Base-by-base conservation (phyloP, 2,329 filamentous ascomycete species). In the Orbilia javanica region DNA sequence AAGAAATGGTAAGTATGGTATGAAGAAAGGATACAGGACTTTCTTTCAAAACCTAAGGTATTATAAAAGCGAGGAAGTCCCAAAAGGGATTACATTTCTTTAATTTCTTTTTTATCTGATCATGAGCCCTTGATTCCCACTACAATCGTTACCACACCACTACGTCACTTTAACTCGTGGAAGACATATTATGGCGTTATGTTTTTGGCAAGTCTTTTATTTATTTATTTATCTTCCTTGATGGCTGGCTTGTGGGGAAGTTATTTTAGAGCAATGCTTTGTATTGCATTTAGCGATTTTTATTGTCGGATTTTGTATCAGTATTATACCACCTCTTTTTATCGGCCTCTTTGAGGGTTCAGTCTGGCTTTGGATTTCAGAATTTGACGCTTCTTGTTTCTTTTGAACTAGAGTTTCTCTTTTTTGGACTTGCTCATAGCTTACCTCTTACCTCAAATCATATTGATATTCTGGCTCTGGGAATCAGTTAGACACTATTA, bases 261-360 rank as follows among this genome's bases (percentile, higher is more conserved):
- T 25, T 34, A 8, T 8, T 60, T n/a, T 60, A 60, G 55, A 60
- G 55, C 55, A 60, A 60, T 60, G 31, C 31, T 60, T 42, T 60
- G 55, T 25, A 60, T 42, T 60, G 55, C 55, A 60, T 60, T 60
- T 60, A 60, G 55, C 55, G 55, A 60, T 60, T 27, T 42, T 42
- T 20, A n/a, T n/a, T 25, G 18, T 57, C n/a, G 52, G n/a, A 20
- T 34, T 57, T 55, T 57, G 52, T 53, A 53, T 18, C n/a, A 53
- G 52, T 60, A 60, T 42, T 60, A 60, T 60, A 60, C 55, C 55
- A 60, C n/a, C 18, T 39, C n/a, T 25, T 60, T 60, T 25, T 39
- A 1, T 42, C 36, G 20, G 7, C 34, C 3, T 34, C 15, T 27
- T 27, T 11, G 36, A 15, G 36, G n/a, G 10, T 39, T 39, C 5